These are phyloP conservation scores for Apophysomyces variabilis DNA, from an alignment of 371 early-diverging fungal species.

Conservation along the genomic window DNA sequence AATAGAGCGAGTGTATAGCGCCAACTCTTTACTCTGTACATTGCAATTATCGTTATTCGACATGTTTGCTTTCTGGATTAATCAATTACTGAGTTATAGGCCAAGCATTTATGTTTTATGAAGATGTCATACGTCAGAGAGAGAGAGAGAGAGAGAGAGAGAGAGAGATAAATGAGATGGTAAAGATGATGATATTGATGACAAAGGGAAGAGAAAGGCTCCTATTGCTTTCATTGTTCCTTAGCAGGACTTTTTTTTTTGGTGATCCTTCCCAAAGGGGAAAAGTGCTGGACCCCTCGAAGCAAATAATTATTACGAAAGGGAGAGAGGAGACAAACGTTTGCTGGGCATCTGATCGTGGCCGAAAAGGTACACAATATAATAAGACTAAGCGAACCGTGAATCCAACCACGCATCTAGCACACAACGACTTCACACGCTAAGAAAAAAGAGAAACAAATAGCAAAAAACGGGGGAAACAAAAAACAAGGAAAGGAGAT, in stretches of 20 bases:
- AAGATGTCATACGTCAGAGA: not conserved
- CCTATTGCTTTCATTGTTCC: slow-evolving; percentile 6
- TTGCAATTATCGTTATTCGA: too few relatives aligned
- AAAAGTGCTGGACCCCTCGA: not conserved
- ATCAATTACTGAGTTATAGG: too few relatives aligned
- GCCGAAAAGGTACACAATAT: not conserved
- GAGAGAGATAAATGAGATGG: not conserved
- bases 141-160: not conserved
- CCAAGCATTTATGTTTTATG: too few relatives aligned
- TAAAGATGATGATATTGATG: not conserved
- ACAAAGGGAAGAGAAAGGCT: not conserved
- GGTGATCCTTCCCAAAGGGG: not conserved
- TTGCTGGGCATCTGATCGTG: not conserved
- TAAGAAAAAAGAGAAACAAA: too few relatives aligned
- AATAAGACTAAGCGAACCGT: not conserved
- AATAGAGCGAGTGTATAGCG: too few relatives aligned
- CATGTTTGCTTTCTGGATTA: too few relatives aligned
- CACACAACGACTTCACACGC: too few relatives aligned
- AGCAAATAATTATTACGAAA: not conserved
- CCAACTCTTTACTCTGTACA: too few relatives aligned
- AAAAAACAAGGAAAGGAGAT: too few relatives aligned
- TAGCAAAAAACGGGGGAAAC: too few relatives aligned
- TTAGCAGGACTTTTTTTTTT: not conserved
- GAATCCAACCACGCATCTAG: too few relatives aligned
- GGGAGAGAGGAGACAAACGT: not conserved